These are phyloP conservation scores for Gossypium rotundifolium DNA, from an alignment of 345 rosid species.

Conservation along the genomic window DNA sequence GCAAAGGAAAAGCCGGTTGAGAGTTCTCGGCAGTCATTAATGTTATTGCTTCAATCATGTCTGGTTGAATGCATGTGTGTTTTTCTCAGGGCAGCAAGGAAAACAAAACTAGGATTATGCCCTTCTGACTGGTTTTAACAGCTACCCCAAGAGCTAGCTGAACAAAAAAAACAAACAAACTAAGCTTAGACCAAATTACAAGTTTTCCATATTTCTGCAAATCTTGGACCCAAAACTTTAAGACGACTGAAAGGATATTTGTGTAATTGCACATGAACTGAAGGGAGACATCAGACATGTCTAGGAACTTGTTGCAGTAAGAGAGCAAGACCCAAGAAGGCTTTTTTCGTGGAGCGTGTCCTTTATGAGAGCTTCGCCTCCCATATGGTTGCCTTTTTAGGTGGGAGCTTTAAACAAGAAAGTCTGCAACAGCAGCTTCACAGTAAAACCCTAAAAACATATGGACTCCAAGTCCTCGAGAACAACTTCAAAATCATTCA, in stretches of 20 bases:
- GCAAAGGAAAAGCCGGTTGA: too few species aligned
- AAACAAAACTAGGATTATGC: not conserved
- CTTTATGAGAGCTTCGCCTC: constrained; percentile 12
- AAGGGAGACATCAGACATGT: constrained; percentile 24
- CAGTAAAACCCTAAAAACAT: constrained; percentile 28
- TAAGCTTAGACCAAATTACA: not conserved
- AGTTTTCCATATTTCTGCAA: not conserved
- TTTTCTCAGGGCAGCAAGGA: too few species aligned
- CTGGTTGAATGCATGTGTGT: too few species aligned
- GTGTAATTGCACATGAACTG: constrained; percentile 14
- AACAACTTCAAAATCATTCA: not conserved
- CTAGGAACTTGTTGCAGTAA: constrained; percentile 69
- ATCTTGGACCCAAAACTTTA: not conserved
- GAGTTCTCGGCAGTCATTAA: too few species aligned
- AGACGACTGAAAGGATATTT: constrained; percentile 16
- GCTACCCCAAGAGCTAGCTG: too few species aligned
- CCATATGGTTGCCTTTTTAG: constrained; percentile 16
- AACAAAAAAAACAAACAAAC: not conserved
- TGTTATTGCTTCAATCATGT: too few species aligned
- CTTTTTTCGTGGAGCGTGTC: constrained; percentile 36
- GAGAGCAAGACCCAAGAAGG: constrained; percentile 55
- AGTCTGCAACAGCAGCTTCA: not conserved
- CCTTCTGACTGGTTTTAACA: too few species aligned
- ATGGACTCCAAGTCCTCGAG: not conserved
- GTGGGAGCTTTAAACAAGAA: constrained; percentile 12